These are phyloP conservation scores for Citrus reticulata DNA, from an alignment of 345 rosid species.

Conservation along the genomic window DNA sequence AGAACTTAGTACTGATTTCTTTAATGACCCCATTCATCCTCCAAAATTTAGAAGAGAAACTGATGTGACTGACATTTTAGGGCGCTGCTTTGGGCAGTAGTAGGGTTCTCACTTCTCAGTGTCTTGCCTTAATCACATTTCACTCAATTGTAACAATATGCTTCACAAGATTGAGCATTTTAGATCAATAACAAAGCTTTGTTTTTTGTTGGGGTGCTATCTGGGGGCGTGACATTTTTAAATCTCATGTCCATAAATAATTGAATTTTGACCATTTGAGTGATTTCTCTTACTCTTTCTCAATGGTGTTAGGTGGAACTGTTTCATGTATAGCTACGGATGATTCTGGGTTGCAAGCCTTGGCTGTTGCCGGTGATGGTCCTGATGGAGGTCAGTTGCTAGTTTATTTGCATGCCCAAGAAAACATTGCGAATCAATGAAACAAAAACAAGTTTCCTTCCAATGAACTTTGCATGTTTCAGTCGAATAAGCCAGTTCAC, in stretches of 20 bases:
- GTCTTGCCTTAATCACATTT: neutral
- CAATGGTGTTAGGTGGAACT: constrained; percentile 42
- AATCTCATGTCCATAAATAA: neutral
- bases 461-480: neutral
- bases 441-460: neutral
- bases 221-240: neutral
- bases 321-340: constrained; percentile 71
- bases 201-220: neutral
- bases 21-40: neutral
- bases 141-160: neutral
- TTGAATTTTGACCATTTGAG: neutral
- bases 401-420: constrained; percentile 39
- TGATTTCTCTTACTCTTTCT: neutral
- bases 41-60: neutral
- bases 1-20: neutral
- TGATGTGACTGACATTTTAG: neutral
- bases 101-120: neutral
- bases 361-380: constrained; percentile 42
- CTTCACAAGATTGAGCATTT: neutral
- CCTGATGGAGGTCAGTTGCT: constrained; percentile 56
- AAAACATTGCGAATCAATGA: neutral
- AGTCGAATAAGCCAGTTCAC: neutral
- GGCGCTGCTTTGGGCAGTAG: neutral
- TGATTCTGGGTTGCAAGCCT: constrained; percentile 43
- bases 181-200: neutral